These are phyloP conservation scores for Pleurotus cornucopiae DNA, from an alignment of 768 basidiomycete genomes.

Conservation along the genomic window DNA sequence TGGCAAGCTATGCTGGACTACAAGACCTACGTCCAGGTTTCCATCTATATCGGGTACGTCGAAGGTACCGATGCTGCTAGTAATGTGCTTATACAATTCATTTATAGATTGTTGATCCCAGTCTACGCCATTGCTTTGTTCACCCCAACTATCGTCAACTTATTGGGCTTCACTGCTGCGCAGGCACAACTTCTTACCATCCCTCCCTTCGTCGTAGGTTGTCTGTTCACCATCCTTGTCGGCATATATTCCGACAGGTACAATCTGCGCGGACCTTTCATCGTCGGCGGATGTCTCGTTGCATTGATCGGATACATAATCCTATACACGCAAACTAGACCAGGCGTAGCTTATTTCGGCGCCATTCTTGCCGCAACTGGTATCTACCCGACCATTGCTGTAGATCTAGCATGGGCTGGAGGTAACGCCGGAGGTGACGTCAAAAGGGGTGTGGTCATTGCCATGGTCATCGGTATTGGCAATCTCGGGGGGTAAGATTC, in stretches of 20 bases:
- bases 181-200: slow-evolving; percentile 31
- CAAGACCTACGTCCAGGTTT: slow-evolving; percentile 21
- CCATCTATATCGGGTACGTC: slow-evolving; percentile 25
- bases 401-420: slow-evolving; percentile 50
- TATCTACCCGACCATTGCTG: slow-evolving; percentile 44
- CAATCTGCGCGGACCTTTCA: slow-evolving; percentile 35
- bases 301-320: slow-evolving; percentile 39
- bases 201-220: slow-evolving; percentile 28
- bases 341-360: slow-evolving; percentile 41
- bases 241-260: slow-evolving; percentile 28
- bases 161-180: slow-evolving; percentile 39
- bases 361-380: slow-evolving; percentile 48
- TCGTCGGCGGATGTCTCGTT: slow-evolving; percentile 30
- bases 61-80: no score
- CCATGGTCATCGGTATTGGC: slow-evolving; percentile 49
- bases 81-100: no score
- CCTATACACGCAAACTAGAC: slow-evolving; percentile 27
- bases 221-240: slow-evolving; percentile 22
- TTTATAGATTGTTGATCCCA: neutral
- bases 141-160: slow-evolving; percentile 26
- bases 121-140: slow-evolving; percentile 37
- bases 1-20: slow-evolving; percentile 27
- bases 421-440: slow-evolving; percentile 54
- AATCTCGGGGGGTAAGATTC: slow-evolving; percentile 42
- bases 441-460: slow-evolving; percentile 40